Evolutionary conservation across 768 basidiomycete genomes (phyloP), one percentile per base, ranked within the genome.

Genomic region (Cystofilobasidium ferigula): DNA sequence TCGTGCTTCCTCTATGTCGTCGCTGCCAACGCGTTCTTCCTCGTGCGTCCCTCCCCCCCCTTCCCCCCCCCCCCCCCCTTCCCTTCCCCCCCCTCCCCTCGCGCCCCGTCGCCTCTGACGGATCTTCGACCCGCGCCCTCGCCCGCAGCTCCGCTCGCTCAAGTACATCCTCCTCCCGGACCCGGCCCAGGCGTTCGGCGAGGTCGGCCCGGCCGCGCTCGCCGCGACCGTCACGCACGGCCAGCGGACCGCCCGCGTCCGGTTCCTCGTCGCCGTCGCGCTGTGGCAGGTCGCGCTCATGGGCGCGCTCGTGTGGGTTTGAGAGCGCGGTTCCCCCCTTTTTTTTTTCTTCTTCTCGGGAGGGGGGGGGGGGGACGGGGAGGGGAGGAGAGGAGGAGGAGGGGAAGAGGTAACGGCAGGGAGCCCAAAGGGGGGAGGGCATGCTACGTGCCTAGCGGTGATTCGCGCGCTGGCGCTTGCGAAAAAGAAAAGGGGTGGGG

Each of bases 131-230:
- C n/a, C 14, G 40, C 40, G 14, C 36, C n/a, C 34, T 48, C 30
- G 36, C 57, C 7, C n/a, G 26, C 73, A 94, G 92, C 84, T 95
- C 28, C 89, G 92, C 51, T 94, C 93, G 0, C 81, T 97, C 32
- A 89, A 92, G 61, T 89, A 90, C 24, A 84, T 95, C 62, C 85
- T 95, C 61, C 82, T 95, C 1, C 90, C 93, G 5, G 91, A 95
- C 75, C 81, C 86, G 2, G 82, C 80, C 13, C 57, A 57, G 22
- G 26, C 64, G 14, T 45, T 42, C 22, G 56, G 20, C n/a, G 51
- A 30, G 28, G 72, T 73, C 12, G 71, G 77, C 70, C 73, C 73
- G 71, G 73, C 75, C 72, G 72, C 71, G 26, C 74, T 78, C 34
- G 72, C 80, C 3, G 78, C 80, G 42, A 81, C 77, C 42, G 82